Percentiles rank a stretch among this genome's conserved stretches.
These are phyloP conservation scores for Didymosphaeria variabile DNA, from an alignment of 2,329 filamentous ascomycete genomes.

Conservation along the genomic window DNA sequence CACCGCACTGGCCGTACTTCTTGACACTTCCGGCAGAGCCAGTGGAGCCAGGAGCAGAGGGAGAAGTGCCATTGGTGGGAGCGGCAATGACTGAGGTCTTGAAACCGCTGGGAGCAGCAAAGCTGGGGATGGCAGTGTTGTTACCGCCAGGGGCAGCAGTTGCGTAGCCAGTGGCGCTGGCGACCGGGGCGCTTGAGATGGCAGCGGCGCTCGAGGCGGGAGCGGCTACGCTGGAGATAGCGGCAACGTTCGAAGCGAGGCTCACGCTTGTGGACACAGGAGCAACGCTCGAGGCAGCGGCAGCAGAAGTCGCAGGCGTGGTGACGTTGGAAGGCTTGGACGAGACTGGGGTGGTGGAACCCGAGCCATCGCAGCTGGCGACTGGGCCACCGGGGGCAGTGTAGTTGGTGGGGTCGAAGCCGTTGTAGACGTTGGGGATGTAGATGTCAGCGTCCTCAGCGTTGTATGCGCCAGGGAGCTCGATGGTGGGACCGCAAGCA, in stretches of 20 bases:
- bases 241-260: neutral
- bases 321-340: slow-evolving; percentile 18
- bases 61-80: slow-evolving; percentile 11
- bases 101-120: neutral
- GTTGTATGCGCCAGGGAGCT: slow-evolving; percentile 53
- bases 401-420: slow-evolving; percentile 41
- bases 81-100: slow-evolving; percentile 9
- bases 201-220: neutral
- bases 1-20: slow-evolving; percentile 55
- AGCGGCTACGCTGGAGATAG: neutral
- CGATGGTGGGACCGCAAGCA: slow-evolving; percentile 49
- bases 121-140: neutral
- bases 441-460: slow-evolving; percentile 45
- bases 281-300: slow-evolving; percentile 17
- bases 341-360: slow-evolving; percentile 15
- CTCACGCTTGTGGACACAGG: slow-evolving; percentile 1
- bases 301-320: slow-evolving; percentile 15
- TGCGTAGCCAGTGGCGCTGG: no score
- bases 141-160: neutral
- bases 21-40: slow-evolving; percentile 18
- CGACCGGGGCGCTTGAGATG: neutral
- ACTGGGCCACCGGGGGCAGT: slow-evolving; percentile 41
- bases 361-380: slow-evolving; percentile 37
- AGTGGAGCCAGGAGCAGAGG: slow-evolving; percentile 15
- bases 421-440: slow-evolving; percentile 49